Conservation (phyloP, 176 grass and related monocot species). For the Carex cristatella region DNA sequence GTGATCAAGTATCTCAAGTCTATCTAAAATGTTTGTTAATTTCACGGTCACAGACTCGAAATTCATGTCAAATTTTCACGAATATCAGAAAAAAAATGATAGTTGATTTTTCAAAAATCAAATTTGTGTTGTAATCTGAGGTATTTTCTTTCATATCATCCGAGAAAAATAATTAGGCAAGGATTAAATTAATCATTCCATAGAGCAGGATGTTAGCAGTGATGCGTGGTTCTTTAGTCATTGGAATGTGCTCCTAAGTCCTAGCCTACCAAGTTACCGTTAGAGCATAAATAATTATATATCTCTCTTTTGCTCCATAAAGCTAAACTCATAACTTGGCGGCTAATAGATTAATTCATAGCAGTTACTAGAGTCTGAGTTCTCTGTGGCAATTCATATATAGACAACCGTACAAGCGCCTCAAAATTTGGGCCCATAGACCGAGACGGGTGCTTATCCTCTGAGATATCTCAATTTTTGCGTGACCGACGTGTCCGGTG, state of each 20-base stretch:
- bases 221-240: background rate
- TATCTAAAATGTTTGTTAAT: too few species aligned
- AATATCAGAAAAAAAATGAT: too few species aligned
- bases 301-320: background rate
- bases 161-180: background rate
- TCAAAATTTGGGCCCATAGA: too few species aligned
- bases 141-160: background rate
- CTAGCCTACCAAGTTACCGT: background rate
- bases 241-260: constrained; percentile 2
- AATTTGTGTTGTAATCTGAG: too few species aligned
- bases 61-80: too few species aligned
- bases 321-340: background rate
- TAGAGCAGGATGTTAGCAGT: background rate
- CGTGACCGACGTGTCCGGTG: too few species aligned
- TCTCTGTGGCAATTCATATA: background rate
- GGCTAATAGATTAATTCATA: background rate
- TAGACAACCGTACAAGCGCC: too few species aligned
- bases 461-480: too few species aligned
- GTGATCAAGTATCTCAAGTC: too few species aligned
- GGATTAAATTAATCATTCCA: background rate
- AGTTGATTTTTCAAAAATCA: too few species aligned
- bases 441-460: too few species aligned
- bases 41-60: too few species aligned
- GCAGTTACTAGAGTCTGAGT: background rate
- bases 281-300: constrained; percentile 10